phyloP scores from a whole-genome alignment of 805 yeast genomes.

The Sugiyamaella qingdaonensis region DNA sequence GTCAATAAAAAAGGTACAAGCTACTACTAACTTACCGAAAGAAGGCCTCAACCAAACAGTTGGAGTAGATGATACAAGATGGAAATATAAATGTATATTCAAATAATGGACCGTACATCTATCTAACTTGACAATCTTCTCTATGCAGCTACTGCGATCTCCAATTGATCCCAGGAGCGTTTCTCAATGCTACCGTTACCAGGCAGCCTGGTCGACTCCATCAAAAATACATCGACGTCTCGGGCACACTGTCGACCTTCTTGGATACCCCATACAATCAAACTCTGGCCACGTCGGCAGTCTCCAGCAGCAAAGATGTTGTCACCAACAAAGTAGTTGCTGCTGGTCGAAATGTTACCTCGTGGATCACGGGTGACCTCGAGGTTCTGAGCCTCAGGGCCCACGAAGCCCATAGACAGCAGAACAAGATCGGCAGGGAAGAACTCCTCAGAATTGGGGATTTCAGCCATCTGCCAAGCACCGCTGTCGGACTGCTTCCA shows the following conservation, averaged over 20 bases:
- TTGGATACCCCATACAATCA: slow-evolving; percentile 99
- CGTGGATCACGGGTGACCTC: slow-evolving; percentile 65
- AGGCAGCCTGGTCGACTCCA: slow-evolving; percentile 79
- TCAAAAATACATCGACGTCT: slow-evolving; percentile 75
- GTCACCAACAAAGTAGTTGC: slow-evolving; percentile 64
- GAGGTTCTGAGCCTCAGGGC: slow-evolving; percentile 84
- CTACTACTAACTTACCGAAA: no score
- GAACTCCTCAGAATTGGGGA: slow-evolving; percentile 89
- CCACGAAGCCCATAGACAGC: slow-evolving; percentile 95
- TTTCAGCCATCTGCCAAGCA: slow-evolving; percentile 98
- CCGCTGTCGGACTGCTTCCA: slow-evolving; percentile 95
- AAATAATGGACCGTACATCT: background rate
- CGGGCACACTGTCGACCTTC: slow-evolving; percentile 99
- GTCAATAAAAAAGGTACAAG: no score
- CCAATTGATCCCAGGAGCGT: slow-evolving; percentile 48
- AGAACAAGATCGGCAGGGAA: slow-evolving; percentile 94
- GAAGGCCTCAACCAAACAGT: no score
- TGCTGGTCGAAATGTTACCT: slow-evolving; percentile 62
- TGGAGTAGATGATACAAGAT: no score
- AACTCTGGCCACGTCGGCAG: slow-evolving; percentile 97
- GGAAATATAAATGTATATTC: no score
- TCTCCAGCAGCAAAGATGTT: slow-evolving; percentile 95
- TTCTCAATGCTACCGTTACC: slow-evolving; percentile 91
- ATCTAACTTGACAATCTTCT: background rate
- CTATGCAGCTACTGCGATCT: background rate